A percentile compares a stretch with the other conserved stretches of the same genome.
Conservation (phyloP, 2,329 filamentous ascomycete genomes). For the Chaetoscypha palmicola region DNA sequence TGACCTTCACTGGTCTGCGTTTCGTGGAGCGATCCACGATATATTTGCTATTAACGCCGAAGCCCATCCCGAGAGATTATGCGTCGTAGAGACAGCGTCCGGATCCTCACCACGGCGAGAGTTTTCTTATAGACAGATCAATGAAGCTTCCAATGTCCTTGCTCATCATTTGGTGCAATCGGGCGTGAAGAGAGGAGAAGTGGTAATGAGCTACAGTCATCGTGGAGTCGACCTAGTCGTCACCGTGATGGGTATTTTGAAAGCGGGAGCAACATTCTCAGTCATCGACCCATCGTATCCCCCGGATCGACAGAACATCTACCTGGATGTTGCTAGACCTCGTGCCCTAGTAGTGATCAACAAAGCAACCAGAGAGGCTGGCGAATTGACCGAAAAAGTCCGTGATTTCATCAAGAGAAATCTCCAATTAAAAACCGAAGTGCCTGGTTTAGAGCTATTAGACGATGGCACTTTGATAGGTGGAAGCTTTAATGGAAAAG, state of each 20-base stretch:
- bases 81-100: constrained; percentile 59
- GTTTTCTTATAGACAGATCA: constrained; percentile 82
- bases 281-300: constrained; percentile 80
- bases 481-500: constrained; percentile 56
- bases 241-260: constrained; percentile 70
- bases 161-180: constrained; percentile 70
- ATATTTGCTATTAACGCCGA: constrained; percentile 53
- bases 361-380: constrained; percentile 62
- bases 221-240: constrained; percentile 72
- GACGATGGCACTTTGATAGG: constrained; percentile 69
- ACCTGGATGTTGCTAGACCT: constrained; percentile 72
- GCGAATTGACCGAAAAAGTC: constrained; percentile 51
- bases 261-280: constrained; percentile 50
- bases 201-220: constrained; percentile 89
- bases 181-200: constrained; percentile 71
- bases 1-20: constrained; percentile 53
- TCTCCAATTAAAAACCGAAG: constrained; percentile 62
- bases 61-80: constrained; percentile 56
- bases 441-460: constrained; percentile 65
- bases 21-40: constrained; percentile 52
- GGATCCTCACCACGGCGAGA: constrained; percentile 46
- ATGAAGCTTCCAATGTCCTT: constrained; percentile 73
- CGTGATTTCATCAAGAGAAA: constrained; percentile 64
- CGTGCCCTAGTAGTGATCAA: constrained; percentile 66
- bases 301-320: constrained; percentile 72